Conservation (phyloP, 345 rosid species). For the Nephelium lappaceum region DNA sequence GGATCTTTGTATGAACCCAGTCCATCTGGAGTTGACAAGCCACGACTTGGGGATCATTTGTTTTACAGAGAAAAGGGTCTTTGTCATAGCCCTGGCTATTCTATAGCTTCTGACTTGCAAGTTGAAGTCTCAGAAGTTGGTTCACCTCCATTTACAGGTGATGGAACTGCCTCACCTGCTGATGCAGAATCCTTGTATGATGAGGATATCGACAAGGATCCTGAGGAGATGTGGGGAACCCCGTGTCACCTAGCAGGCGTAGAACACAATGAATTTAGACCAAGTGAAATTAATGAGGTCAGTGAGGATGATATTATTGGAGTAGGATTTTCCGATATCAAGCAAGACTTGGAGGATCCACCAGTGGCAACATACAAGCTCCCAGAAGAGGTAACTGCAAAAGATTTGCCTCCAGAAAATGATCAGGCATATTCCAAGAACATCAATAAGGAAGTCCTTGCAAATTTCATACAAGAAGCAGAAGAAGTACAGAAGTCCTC, state of each 20-base stretch:
- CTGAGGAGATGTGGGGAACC: slow-evolving; percentile 55
- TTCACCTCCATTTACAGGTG: slow-evolving; percentile 63
- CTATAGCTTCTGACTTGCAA: slow-evolving; percentile 91
- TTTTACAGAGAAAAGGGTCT: slow-evolving; percentile 37
- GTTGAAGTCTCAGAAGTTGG: slow-evolving; percentile 90
- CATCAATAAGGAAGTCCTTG: slow-evolving; percentile 12
- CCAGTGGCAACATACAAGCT: slow-evolving; percentile 20
- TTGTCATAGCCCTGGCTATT: slow-evolving; percentile 57
- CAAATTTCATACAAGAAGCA: slow-evolving; percentile 17
- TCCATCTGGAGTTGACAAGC: slow-evolving; percentile 41
- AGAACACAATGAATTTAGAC: slow-evolving; percentile 30
- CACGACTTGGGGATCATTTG: slow-evolving; percentile 42
- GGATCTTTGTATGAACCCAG: slow-evolving; percentile 37
- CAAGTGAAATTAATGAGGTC: slow-evolving; percentile 23
- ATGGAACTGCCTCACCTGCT: slow-evolving; percentile 54
- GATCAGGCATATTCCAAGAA: slow-evolving; percentile 10
- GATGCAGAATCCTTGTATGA: slow-evolving; percentile 65
- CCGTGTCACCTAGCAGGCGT: slow-evolving; percentile 31
- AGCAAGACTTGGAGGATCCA: slow-evolving; percentile 22
- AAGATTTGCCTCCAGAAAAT: slow-evolving; percentile 25
- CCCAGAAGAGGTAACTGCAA: slow-evolving; percentile 21
- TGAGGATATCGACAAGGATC: slow-evolving; percentile 51
- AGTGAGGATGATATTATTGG: slow-evolving; percentile 17
- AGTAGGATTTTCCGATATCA: slow-evolving; percentile 15
- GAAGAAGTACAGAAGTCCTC: slow-evolving; percentile 7